Evolutionary conservation across 306 rosid species (phyloP), one percentile per base, ranked within the genome.

Genomic region (Amphicarpaea edgeworthii): DNA sequence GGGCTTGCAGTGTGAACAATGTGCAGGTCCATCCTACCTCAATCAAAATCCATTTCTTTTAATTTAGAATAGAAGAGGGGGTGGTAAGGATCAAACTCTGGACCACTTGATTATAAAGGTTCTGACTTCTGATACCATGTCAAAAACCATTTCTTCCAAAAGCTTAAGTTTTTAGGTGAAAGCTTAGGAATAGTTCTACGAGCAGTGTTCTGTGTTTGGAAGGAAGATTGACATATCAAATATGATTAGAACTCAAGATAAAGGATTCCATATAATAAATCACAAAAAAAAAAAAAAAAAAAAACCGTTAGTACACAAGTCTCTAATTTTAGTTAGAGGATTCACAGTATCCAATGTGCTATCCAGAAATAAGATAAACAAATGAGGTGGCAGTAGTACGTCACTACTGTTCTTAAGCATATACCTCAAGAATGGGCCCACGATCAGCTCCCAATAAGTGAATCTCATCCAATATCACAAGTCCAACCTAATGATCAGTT

Each of bases 351-450:
- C 62, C 24, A 30, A 68, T 45, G 24, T 2, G 55, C 38, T 46
- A 61, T 8, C 16, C 2, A 57, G 26, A 79, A 60, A 51, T 23
- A 11, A 50, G 38, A 84, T 71, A 55, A 62, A 55, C 34, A 67
- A 51, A 85, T 50, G 34, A 72, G 51, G 40, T 63, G 70, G 55
- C n/a, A 16, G 75, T 42, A 14, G 50, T 37, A 81, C 17, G 41
- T 75, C 74, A 43, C 41, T 26, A 67, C 9, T 46, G 65, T 54
- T 74, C 55, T 50, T 40, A 75, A 55, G 59, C 34, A 79, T 41
- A 42, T 94, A 91, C 98, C 98, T 95, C 98, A 57, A 95, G 97
- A 76, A 95, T 95, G 23, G 98, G 98, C 50, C 98, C 98, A 67
- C 97, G 95, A 79, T 95, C 98, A 81, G 98, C 98, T 77, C 98